Evolutionary conservation across 805 yeast genomes (phyloP), one percentile per base, ranked within the genome.

Genomic region (Starmerella floricola): DNA sequence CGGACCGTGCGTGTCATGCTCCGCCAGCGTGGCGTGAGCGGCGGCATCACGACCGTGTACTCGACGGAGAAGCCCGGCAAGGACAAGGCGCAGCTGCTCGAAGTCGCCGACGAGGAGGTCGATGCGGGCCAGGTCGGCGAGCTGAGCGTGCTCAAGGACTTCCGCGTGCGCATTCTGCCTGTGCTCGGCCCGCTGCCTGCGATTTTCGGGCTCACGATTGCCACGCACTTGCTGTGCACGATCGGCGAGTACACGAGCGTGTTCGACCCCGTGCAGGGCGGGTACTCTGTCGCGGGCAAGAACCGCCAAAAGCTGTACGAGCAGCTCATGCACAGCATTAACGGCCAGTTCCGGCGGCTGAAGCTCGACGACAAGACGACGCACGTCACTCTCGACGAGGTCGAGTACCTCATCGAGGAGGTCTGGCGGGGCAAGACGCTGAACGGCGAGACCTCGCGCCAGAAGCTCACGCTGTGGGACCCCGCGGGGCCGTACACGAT

Each of bases 151-250:
- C 62, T 91, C 50, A 78, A 75, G 54, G 86, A 85, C 62, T 91
- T 91, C 67, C 72, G 99, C 53, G 96, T 87, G 10, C 71, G 99
- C 53, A 88, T 91, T 36, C 68, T 91, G 43, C 99, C 99, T 0
- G 99, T 91, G 0, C 64, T 91, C 49, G 97, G 98, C 3, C 84
- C 98, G 0, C 76, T 91, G 79, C 99, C 99, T 1, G 96, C 91
- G 8, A 79, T 88, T 62, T 91, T 91, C 65, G 99, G 97, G 1
- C 69, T 91, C 36, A 74, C 95, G 0, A 72, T 88, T 43, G 93
- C 95, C 2, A 80, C 95, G 0, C 78, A 83, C 63, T 66, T 91
- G 18, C 62, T 91, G 28, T 81, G 94, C 2, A 63, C 71, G 3
- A 76, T 85, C 8, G 76, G 94, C 1, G 95, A 91, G 1, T 91